A percentile compares a stretch with the other conserved stretches of the same genome.
These are phyloP conservation scores for Penicillium decumbens DNA, from an alignment of 2,329 filamentous ascomycete species.

Conservation along the genomic window DNA sequence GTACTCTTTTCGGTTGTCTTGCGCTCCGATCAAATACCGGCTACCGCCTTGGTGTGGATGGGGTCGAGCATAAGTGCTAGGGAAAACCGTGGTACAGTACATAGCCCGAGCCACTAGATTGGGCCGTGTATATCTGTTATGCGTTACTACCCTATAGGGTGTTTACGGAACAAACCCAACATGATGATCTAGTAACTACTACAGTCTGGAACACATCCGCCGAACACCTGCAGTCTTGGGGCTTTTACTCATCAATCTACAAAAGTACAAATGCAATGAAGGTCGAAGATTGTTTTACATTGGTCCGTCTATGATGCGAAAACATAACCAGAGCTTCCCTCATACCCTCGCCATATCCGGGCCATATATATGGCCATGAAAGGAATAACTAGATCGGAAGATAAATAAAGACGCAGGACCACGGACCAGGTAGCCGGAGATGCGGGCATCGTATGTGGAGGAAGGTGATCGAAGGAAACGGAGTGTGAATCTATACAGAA, in stretches of 20 bases:
- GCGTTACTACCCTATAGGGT: no score
- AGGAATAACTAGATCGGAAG: conserved; percentile 17
- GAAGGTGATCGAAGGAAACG: conserved; percentile 24
- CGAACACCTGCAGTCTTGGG: no score
- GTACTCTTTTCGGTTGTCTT: conserved; percentile 3
- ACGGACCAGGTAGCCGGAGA: conserved; percentile 22
- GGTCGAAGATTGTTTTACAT: conserved; percentile 34
- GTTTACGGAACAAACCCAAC: no score
- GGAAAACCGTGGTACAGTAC: background rate
- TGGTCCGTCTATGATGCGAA: conserved; percentile 39
- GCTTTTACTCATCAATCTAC: background rate
- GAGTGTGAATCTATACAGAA: conserved; percentile 38
- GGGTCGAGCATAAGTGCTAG: background rate
- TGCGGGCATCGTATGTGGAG: conserved; percentile 23
- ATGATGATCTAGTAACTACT: no score
- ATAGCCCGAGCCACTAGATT: background rate
- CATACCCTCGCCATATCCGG: conserved; percentile 20
- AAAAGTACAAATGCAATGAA: conserved; percentile 4
- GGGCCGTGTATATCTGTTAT: background rate
- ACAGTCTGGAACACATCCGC: no score
- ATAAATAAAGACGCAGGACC: conserved; percentile 20
- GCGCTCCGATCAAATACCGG: background rate
- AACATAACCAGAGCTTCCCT: conserved; percentile 29
- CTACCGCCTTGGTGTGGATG: background rate
- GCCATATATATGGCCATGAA: conserved; percentile 24